These are phyloP conservation scores for Barnettozyma siamensis DNA, from an alignment of 805 yeast species.

Conservation along the genomic window DNA sequence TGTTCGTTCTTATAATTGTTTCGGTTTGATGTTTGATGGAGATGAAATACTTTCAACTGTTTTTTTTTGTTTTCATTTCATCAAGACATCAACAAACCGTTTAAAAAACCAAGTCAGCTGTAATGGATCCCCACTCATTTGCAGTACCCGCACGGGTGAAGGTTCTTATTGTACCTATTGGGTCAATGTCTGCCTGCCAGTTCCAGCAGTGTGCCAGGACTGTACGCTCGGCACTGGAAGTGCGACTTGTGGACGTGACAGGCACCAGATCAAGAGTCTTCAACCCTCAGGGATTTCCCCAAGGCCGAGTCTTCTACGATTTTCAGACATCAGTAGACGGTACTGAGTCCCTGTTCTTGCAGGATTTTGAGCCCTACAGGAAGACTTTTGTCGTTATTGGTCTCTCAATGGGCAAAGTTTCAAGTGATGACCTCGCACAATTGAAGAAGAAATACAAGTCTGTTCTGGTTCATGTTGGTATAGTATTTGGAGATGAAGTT, in stretches of 20 bases:
- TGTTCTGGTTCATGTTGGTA: conserved; percentile 47
- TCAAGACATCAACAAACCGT: not conserved
- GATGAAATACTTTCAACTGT: too few species aligned
- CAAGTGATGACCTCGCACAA: conserved; percentile 28
- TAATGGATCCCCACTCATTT: conserved; percentile 40
- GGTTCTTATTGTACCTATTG: conserved; percentile 64
- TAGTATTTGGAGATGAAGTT: conserved; percentile 39
- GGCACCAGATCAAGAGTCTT: conserved; percentile 56
- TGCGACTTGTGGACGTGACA: conserved; percentile 69
- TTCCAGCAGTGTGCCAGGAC: conserved; percentile 35
- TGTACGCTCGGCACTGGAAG: conserved; percentile 49
- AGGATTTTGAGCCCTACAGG: conserved; percentile 87
- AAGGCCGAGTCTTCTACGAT: conserved; percentile 64
- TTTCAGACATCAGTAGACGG: conserved; percentile 42
- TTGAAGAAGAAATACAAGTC: conserved; percentile 44
- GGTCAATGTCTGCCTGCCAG: conserved; percentile 36
- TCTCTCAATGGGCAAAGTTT: conserved; percentile 24
- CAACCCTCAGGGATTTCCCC: conserved; percentile 82
- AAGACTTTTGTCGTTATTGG: conserved; percentile 65
- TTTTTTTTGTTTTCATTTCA: not conserved
- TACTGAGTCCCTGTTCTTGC: conserved; percentile 58
- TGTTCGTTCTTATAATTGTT: not conserved
- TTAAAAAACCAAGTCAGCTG: too few species aligned
- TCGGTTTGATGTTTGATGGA: too few species aligned
- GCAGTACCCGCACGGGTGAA: conserved; percentile 63